Evolutionary conservation across 805 yeast species (phyloP).

Genomic region (Blastobotrys attinorum): DNA sequence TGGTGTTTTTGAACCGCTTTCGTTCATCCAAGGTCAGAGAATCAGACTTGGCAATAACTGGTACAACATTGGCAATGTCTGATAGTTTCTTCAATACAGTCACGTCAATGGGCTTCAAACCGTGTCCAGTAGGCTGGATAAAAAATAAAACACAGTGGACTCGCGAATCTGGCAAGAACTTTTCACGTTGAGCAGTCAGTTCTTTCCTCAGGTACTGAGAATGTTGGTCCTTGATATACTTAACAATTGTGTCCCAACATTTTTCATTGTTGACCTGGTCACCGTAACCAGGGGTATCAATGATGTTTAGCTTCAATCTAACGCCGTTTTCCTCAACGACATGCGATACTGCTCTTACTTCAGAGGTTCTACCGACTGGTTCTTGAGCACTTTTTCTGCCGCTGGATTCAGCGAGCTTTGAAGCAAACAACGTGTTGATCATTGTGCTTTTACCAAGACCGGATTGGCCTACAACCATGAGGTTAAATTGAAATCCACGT

Average conservation of each 20-base stretch:
- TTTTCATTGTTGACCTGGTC: slow-evolving; percentile 92
- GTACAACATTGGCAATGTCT: slow-evolving; percentile 89
- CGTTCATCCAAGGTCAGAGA: slow-evolving; percentile 82
- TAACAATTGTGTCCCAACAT: slow-evolving; percentile 94
- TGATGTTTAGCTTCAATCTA: slow-evolving; percentile 72
- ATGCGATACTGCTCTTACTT: slow-evolving; percentile 43
- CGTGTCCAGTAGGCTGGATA: slow-evolving; percentile 80
- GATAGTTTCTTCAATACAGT: slow-evolving; percentile 74
- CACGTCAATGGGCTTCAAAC: slow-evolving; percentile 77
- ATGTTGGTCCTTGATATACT: slow-evolving; percentile 92
- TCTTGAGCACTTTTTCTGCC: slow-evolving; percentile 64
- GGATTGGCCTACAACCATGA: slow-evolving; percentile 86
- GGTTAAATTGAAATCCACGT: slow-evolving; percentile 88
- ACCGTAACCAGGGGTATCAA: slow-evolving; percentile 98
- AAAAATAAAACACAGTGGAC: slow-evolving; percentile 91
- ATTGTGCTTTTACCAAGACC: slow-evolving; percentile 94
- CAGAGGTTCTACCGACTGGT: slow-evolving; percentile 80
- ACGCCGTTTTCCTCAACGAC: slow-evolving; percentile 80
- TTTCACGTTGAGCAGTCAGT: slow-evolving; percentile 89
- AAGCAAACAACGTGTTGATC: slow-evolving; percentile 81
- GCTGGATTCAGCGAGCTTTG: slow-evolving; percentile 63
- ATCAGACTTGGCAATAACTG: slow-evolving; percentile 92
- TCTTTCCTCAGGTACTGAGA: slow-evolving; percentile 86
- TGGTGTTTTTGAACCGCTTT: slow-evolving; percentile 60
- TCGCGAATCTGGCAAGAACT: slow-evolving; percentile 73